A percentile compares a stretch with the other conserved stretches of the same genome.
phyloP scores from a whole-genome alignment of 805 yeast genomes.

The Suhomyces kilbournensis region DNA sequence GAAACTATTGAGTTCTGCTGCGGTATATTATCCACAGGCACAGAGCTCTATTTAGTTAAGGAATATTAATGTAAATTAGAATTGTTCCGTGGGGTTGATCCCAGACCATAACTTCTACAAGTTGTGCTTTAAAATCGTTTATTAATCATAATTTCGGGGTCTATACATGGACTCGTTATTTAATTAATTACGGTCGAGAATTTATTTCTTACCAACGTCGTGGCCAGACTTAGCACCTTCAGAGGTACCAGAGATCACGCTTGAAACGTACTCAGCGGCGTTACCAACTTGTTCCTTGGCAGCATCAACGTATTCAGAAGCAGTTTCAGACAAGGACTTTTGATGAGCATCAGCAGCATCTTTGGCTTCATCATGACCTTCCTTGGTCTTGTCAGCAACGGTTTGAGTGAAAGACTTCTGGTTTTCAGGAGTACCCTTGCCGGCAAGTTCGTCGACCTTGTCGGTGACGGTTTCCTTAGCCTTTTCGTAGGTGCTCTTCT shows the following conservation, averaged over 20 bases:
- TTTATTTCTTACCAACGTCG: conserved; percentile 22
- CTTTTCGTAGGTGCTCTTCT: conserved; percentile 37
- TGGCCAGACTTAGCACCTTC: conserved; percentile 46
- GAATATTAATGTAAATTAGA: too few relatives aligned
- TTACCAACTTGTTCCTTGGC: conserved; percentile 56
- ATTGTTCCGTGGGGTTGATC: too few relatives aligned
- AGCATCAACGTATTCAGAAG: conserved; percentile 45
- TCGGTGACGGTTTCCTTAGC: conserved; percentile 37
- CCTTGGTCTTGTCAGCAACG: conserved; percentile 56
- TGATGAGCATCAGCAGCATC: conserved; percentile 22
- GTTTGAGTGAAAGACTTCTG: conserved; percentile 71
- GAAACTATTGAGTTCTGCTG: too few relatives aligned
- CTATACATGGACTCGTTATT: neutral
- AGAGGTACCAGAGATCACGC: conserved; percentile 55
- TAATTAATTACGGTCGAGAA: neutral
- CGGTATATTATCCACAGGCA: neutral
- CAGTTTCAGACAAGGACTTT: conserved; percentile 40
- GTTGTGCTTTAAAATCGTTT: neutral
- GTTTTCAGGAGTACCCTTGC: conserved; percentile 57
- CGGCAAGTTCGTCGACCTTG: conserved; percentile 33
- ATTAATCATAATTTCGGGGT: neutral
- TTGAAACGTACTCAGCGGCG: conserved; percentile 55
- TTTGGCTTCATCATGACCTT: conserved; percentile 54
- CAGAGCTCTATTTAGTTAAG: too few relatives aligned
- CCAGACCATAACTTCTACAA: too few relatives aligned